Evolutionary conservation across 768 basidiomycete genomes (phyloP).

Genomic region (Trametes meyenii): DNA sequence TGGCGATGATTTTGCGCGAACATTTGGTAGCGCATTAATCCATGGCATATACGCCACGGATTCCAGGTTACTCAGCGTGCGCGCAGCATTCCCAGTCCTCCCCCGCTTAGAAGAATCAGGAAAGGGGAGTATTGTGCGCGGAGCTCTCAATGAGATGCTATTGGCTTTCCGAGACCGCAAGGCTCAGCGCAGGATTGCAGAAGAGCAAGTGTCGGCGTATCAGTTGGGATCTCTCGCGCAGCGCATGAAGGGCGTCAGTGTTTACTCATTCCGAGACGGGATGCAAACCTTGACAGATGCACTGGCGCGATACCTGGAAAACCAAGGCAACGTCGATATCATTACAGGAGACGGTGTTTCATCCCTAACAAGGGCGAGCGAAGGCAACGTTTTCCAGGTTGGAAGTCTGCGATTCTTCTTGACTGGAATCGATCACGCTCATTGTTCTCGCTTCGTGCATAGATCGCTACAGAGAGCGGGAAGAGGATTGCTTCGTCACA

Average conservation of each 20-base stretch:
- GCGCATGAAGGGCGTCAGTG: conserved; percentile 61
- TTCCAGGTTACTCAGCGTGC: conserved; percentile 70
- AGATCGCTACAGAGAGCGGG: conserved; percentile 40
- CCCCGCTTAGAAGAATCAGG: conserved; percentile 72
- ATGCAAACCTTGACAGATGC: conserved; percentile 65
- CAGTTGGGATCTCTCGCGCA: conserved; percentile 51
- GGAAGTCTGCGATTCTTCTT: background rate
- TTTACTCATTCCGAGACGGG: conserved; percentile 84
- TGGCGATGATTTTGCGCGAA: conserved; percentile 69
- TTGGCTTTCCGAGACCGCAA: background rate
- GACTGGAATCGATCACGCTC: background rate
- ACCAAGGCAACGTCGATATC: conserved; percentile 61
- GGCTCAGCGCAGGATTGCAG: conserved; percentile 7
- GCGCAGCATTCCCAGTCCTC: conserved; percentile 75
- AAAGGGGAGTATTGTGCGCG: conserved; percentile 69
- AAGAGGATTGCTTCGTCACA: conserved; percentile 54
- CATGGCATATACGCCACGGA: conserved; percentile 96
- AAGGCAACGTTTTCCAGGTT: conserved; percentile 29
- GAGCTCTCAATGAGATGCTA: conserved; percentile 42
- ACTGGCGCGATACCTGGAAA: conserved; percentile 50
- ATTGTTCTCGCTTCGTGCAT: background rate
- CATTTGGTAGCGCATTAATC: conserved; percentile 75
- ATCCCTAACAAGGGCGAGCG: conserved; percentile 36
- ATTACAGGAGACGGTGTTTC: conserved; percentile 45
- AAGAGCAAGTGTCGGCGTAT: conserved; percentile 36